Base-by-base conservation (phyloP, 129 eudicot species). In the Erigeron canadensis region DNA sequence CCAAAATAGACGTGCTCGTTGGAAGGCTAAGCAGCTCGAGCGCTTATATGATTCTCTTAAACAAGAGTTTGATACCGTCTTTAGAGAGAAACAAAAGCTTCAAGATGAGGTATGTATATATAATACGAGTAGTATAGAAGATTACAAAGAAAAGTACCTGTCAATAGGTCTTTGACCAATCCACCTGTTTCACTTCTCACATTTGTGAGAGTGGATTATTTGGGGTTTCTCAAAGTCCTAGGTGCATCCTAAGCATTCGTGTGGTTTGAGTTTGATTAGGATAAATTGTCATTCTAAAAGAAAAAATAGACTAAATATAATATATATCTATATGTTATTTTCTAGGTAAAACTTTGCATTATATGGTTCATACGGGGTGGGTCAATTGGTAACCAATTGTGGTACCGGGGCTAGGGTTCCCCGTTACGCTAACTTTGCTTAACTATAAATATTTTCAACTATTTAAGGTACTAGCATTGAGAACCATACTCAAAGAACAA, bases 1-100 rank as follows among this genome's bases (percentile, higher is more conserved):
- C 83, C 96, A 90, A 56, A 90, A 90, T 75, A 59, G 96, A 63
- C 75, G 96, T 70, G 96, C 96, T 64, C 75, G 96, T 44, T 90
- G 96, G 96, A 90, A 90, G 86, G 80, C 82, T 4, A 90, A 90
- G 89, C 91, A 90, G 80, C 96, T 90, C n/a, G 96, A 90, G 78
- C 85, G 79, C 69, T 81, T 87, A 77, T 90, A 87, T 64, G 87
- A 85, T 45, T 55, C 87, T 1, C 95, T 90, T 44, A 87, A 87
- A 70, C 94, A 81, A 40, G 87, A 90, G 65, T 84, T 71, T 53
- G 91, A 87, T 40, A 78, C 69, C 34, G 96, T 90, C 38, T 90
- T 87, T 37, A 81, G 72, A 47, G 96, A 90, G 73, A 90, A 85
- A 23, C 88, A 85, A 44, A 83, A 83, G 70, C 96, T 90, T 73